Base-by-base conservation (phyloP, 768 basidiomycete species). In the Termitomyces sp. region DNA sequence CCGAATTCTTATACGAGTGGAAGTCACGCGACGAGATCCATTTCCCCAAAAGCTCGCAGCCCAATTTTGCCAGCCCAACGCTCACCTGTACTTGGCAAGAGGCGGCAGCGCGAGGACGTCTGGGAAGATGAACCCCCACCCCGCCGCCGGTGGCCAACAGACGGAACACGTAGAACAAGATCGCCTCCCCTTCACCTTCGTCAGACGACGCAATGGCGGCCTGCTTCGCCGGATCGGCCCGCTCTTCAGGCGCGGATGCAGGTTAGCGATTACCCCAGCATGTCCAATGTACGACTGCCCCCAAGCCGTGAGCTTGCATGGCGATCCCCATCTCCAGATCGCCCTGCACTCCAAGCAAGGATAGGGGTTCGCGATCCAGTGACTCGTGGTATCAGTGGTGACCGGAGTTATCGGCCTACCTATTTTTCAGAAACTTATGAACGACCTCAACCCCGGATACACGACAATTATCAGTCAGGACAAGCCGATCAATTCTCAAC, bases 291-390 rank as follows among this genome's bases (percentile, higher is more conserved):
- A 23, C 48, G 56, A n/a, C 13, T 47, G 18, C 32, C 50, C 11
- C 39, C 45, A n/a, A 40, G 39, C 23, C 49, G 53, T 22, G 33
- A 53, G 40, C 40, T 23, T 13, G 46, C 20, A 3, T 50, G 50
- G 53, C 66, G 63, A 20, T 60, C 67, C 25, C 64, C 64, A 10
- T 56, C 66, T 7, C 64, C 64, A 25, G 62, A 63, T 13, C 55
- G 44, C 25, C 52, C 53, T 18, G 53, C 43, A 35, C 58, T 61
- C 16, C 57, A 61, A 48, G 44, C 61, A n/a, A 58, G 60, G 47
- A 54, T 60, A 48, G 57, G 51, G 35, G 45, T 25, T 25, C 23
- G 60, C 16, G 49, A 31, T 42, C 23, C 22, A 36, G 10, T 4
- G 23, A 23, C n/a, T 2, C 46, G 29, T 27, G 5, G 20, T 12